A percentile compares a stretch with the other conserved stretches of the same genome.
phyloP scores from a whole-genome alignment of 2,329 filamentous ascomycete genomes.

The Phaeosphaeria sp. region DNA sequence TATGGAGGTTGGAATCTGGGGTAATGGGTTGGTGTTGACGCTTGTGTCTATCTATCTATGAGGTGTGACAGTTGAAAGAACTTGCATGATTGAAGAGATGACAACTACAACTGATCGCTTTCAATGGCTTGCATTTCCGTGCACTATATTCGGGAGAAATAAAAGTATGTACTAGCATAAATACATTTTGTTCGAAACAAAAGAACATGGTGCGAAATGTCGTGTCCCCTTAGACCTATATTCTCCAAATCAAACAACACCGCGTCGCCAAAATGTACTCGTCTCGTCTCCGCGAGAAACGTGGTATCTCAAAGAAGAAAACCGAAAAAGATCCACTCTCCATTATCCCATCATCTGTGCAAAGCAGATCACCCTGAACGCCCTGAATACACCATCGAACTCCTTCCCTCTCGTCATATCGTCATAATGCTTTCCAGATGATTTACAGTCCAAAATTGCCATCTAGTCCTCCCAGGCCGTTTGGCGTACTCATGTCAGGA shows the following conservation, averaged over 20 bases:
- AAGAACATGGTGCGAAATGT: too few species aligned
- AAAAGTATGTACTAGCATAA: background rate
- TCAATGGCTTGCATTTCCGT: too few species aligned
- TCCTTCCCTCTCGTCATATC: constrained; percentile 4
- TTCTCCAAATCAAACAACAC: background rate
- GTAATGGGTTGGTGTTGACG: background rate
- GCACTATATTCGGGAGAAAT: too few species aligned
- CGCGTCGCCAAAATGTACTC: constrained; percentile 5
- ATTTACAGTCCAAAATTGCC: constrained; percentile 50
- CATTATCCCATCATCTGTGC: background rate
- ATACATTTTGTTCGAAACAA: background rate
- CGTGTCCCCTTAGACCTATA: too few species aligned
- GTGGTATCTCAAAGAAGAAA: constrained; percentile 31
- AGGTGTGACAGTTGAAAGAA: background rate
- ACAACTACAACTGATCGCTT: too few species aligned
- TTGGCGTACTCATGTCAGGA: constrained; percentile 39
- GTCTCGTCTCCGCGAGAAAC: constrained; percentile 13
- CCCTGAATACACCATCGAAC: background rate
- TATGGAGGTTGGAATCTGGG: background rate
- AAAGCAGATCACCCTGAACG: background rate
- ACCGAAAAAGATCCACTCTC: background rate
- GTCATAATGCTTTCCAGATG: constrained; percentile 1
- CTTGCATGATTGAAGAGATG: too few species aligned
- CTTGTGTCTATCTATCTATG: background rate
- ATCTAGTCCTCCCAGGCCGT: constrained; percentile 46